phyloP scores from a whole-genome alignment of 192 early-diverging fungal species.

The Backusella tuberculispora region DNA sequence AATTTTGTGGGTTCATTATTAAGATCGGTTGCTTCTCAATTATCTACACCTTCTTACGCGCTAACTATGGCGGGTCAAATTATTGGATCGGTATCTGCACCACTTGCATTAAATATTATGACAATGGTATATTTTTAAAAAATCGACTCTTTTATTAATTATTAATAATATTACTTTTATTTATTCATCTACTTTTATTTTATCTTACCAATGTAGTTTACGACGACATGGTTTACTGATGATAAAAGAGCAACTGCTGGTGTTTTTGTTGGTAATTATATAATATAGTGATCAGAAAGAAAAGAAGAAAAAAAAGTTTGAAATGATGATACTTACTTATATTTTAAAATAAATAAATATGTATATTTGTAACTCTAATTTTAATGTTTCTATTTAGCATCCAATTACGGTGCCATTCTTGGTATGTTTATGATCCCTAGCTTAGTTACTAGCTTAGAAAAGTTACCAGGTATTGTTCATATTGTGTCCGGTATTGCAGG shows the following conservation, averaged over 20 bases:
- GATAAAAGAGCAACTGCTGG: conserved; percentile 39
- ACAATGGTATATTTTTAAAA: conserved; percentile 31
- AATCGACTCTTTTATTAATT: neutral
- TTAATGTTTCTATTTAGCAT: conserved; percentile 23
- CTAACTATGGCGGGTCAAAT: conserved; percentile 37
- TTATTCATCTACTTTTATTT: neutral
- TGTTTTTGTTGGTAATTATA: conserved; percentile 37
- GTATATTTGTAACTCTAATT: neutral
- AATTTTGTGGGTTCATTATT: conserved; percentile 27
- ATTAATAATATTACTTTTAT: neutral
- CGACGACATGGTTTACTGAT: conserved; percentile 41
- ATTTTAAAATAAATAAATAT: neutral
- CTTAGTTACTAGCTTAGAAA: conserved; percentile 19
- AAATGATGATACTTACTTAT: no score
- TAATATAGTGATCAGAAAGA: no score
- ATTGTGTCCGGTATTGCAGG: conserved; percentile 29
- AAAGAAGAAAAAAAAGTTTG: neutral
- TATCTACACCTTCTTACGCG: conserved; percentile 30
- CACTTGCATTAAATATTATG: conserved; percentile 42
- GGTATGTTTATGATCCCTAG: conserved; percentile 38
- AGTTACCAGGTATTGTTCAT: neutral
- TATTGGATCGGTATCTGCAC: conserved; percentile 32
- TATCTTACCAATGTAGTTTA: conserved; percentile 25
- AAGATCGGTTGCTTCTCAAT: conserved; percentile 28
- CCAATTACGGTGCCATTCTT: conserved; percentile 42